phyloP scores from a whole-genome alignment of 371 early-diverging fungal species.

The Rhizopus sp. region DNA sequence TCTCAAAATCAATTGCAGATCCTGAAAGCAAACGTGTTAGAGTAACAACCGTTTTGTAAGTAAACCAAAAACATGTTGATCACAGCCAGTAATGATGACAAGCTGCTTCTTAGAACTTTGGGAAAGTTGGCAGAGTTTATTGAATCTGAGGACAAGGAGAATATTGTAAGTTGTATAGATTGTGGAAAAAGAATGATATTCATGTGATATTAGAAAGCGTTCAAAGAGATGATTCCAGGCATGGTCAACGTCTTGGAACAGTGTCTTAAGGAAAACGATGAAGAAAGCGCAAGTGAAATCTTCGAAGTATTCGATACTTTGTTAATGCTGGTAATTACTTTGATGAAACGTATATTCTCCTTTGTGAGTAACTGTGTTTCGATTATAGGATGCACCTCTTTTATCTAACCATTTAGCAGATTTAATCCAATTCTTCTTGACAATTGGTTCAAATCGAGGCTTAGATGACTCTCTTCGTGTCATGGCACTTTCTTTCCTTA shows the following conservation, averaged over 20 bases:
- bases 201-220: constrained; percentile 45
- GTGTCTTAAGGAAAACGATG: constrained; percentile 69
- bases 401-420: constrained; percentile 76
- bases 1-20: constrained; percentile 75
- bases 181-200: neutral
- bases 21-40: constrained; percentile 82
- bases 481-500: constrained; percentile 82
- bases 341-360: neutral
- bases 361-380: neutral
- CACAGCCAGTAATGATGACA: too few relatives aligned
- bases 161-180: constrained; percentile 52
- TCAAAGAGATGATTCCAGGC: constrained; percentile 72
- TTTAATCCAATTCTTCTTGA: constrained; percentile 78
- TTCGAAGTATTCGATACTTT: constrained; percentile 85
- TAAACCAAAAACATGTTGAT: neutral
- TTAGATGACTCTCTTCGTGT: constrained; percentile 73
- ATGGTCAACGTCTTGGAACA: constrained; percentile 85
- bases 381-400: constrained; percentile 71
- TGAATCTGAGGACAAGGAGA: constrained; percentile 67
- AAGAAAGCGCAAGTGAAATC: constrained; percentile 71
- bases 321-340: constrained; percentile 56
- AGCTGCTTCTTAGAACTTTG: constrained; percentile 44
- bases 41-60: constrained; percentile 75
- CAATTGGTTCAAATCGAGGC: constrained; percentile 66
- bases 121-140: constrained; percentile 86